Base-by-base conservation (phyloP, 2,329 filamentous ascomycete species). In the Fusarium succisae region DNA sequence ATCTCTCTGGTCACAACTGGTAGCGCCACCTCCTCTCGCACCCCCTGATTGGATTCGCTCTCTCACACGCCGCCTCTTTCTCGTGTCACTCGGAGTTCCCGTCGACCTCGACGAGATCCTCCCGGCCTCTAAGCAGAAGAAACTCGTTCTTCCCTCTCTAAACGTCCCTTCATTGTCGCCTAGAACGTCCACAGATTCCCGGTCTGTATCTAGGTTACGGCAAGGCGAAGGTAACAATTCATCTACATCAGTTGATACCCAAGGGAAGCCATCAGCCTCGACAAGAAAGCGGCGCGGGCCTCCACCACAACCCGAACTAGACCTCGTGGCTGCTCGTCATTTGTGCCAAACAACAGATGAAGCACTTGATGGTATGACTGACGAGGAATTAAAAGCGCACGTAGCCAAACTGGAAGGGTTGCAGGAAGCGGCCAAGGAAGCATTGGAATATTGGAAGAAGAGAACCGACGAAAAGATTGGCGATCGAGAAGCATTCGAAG, bases 41-140 rank as follows among this genome's bases (percentile, higher is more conserved):
- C 96, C 96, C 11, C 96, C 96, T 2, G 96, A 99, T 82, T 99
- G 96, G 96, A 97, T 98, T 67, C 94, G 96, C 73, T 98, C 95
- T 59, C 94, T 95, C 58, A 99, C 98, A 77, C 92, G 96, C 60
- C 93, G 96, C 35, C 90, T 99, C 32, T 99, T 99, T 81, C 91
- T 99, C 47, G 95, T 99, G 61, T 98, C 95, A 3, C 90, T 99
- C 0, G 96, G 96, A 24, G 96, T 99, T 0, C 96, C 96, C 4
- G 94, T 99, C 50, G 96, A 99, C 79, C 88, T 99, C 1, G 96
- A 99, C 82, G 96, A 99, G 84, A 98, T 99, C 63, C 89, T 99
- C 13, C 96, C 96, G 1, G 95, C 96, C 1, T 97, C 94, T 18
- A 98, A 98, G 83, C 96, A 99, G 82, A 98, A 98, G 88, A 98